Percentiles rank a stretch among this genome's conserved stretches.
Evolutionary conservation across 495 filamentous ascomycete species (phyloP).

Genomic region (Delitschia confertaspora): DNA sequence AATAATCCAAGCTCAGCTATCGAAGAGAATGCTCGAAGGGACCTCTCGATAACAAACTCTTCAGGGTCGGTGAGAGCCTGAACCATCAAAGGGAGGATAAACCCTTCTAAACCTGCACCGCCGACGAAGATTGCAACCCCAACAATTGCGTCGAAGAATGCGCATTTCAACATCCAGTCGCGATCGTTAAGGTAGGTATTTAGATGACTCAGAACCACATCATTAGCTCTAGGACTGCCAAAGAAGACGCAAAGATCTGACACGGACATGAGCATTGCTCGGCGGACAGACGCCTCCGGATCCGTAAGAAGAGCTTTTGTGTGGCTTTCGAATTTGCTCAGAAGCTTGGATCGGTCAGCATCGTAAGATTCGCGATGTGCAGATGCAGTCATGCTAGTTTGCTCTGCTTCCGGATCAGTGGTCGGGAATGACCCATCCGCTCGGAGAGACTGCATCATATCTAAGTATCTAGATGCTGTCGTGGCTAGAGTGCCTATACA

Average conservation of each 20-base stretch:
- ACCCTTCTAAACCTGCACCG: constrained; percentile 80
- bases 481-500: constrained; percentile 87
- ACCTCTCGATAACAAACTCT: constrained; percentile 88
- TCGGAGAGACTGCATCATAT: constrained; percentile 80
- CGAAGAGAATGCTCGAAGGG: constrained; percentile 77
- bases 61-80: constrained; percentile 95
- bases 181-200: constrained; percentile 97
- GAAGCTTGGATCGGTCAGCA: constrained; percentile 63
- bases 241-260: constrained; percentile 92
- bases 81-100: constrained; percentile 91
- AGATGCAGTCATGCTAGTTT: constrained; percentile 47
- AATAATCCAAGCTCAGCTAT: constrained; percentile 84
- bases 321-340: constrained; percentile 72
- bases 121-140: constrained; percentile 89
- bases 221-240: constrained; percentile 77
- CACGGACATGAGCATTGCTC: constrained; percentile 90
- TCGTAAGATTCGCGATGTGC: constrained; percentile 78
- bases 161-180: constrained; percentile 93
- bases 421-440: constrained; percentile 74
- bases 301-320: constrained; percentile 88
- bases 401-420: constrained; percentile 72
- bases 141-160: constrained; percentile 92
- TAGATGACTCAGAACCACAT: constrained; percentile 87
- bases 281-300: constrained; percentile 72
- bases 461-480: constrained; percentile 75